Evolutionary conservation across 306 rosid genomes (phyloP), one percentile per base, ranked within the genome.

Genomic region (Dalbergia oliveri): DNA sequence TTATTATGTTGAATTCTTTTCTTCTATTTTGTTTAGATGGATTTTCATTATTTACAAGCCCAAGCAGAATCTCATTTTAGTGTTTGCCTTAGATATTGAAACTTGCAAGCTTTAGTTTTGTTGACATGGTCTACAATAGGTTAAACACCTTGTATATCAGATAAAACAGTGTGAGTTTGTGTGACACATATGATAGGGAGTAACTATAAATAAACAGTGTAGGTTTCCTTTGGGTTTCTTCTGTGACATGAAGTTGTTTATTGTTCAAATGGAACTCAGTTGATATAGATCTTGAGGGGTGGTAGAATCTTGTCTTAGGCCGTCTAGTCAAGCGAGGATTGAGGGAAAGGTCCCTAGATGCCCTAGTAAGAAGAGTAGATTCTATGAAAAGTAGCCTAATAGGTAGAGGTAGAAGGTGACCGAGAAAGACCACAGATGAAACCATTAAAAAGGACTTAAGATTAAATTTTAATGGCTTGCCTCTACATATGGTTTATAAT

Each of bases 151-250:
- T 49, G 64, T n/a, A 41, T 53, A 81, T 65, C 39, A 43, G 65
- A 45, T 72, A 65, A 63, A 61, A 58, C 26, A 47, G 50, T 70
- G 10, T 14, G 72, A 53, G 60, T 10, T 13, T 67, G 31, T 26
- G 31, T 26, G 31, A 26, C 31, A 26, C 31, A 2, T 21, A 21
- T 26, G 31, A 26, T 26, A 26, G 31, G 31, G 31, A 26, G 31
- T 26, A 26, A 26, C 31, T 26, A 26, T 26, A 26, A 26, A 26
- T 26, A 63, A 61, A 58, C 26, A 47, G 50, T 70, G 10, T 14
- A 76, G 54, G 60, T 10, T 13, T 67, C 68, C 69, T 74, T 74
- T 50, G 54, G 82, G 59, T 72, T 82, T 70, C 63, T 14, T 62
- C 60, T 77, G 54, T 73, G 35, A 26, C 63, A 70, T 56, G 35